phyloP scores from a whole-genome alignment of 352 stramenopile genomes.

The Phytophthora pluvialis region DNA sequence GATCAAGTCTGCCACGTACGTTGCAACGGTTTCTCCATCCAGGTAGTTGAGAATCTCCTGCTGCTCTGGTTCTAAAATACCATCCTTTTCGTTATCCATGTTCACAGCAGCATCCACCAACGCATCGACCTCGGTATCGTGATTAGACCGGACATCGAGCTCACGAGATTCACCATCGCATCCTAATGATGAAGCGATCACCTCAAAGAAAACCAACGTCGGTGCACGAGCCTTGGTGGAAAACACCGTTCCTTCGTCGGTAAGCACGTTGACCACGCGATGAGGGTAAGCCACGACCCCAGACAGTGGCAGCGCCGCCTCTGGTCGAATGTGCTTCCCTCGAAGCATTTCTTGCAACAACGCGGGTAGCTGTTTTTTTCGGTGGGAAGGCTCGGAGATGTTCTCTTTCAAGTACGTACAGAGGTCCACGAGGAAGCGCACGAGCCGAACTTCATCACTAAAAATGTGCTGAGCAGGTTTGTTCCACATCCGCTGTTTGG shows the following conservation, averaged over 20 bases:
- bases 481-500: conserved; percentile 49
- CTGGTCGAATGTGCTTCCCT: conserved; percentile 51
- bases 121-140: conserved; percentile 18
- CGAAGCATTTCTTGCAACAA: conserved; percentile 54
- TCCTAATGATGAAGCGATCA: conserved; percentile 42
- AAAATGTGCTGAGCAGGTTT: conserved; percentile 60
- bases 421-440: conserved; percentile 66
- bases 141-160: background rate
- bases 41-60: conserved; percentile 64
- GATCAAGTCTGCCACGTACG: conserved; percentile 54
- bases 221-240: conserved; percentile 72
- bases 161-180: conserved; percentile 8
- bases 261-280: conserved; percentile 59
- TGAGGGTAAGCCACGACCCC: conserved; percentile 33
- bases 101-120: conserved; percentile 36
- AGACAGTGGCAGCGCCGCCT: conserved; percentile 57
- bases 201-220: conserved; percentile 73
- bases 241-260: conserved; percentile 72
- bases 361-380: conserved; percentile 51
- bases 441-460: conserved; percentile 60
- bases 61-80: conserved; percentile 28
- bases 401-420: conserved; percentile 72
- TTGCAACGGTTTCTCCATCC: conserved; percentile 52
- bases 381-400: conserved; percentile 48
- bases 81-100: conserved; percentile 16